Evolutionary conservation across 2,329 filamentous ascomycete genomes (phyloP), one percentile per base, ranked within the genome.

Genomic region (Emydomyces testavorans): DNA sequence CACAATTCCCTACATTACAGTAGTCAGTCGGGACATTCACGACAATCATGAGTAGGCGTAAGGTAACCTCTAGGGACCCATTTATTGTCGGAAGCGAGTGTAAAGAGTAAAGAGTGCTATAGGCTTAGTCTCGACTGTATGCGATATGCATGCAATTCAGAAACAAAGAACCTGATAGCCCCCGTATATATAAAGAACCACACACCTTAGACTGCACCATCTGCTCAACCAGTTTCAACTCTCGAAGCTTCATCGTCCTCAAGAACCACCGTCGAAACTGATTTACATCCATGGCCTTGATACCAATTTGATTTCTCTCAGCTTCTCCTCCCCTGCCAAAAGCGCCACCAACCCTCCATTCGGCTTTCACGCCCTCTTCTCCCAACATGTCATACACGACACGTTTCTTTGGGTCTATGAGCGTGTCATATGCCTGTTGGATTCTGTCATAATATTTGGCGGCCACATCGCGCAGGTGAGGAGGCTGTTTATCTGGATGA

Each of bases 401-500:
- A 36, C 68, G 59, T 52, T 70, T 71, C 49, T 62, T 54, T 8
- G 63, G 60, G 49, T 71, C 66, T 18, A 65, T 58, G 5, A 71
- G 60, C 4, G 64, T 64, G 48, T 67, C 64, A 48, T 70, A 70
- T 15, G 68, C 68, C n/a, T 61, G 59, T 16, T 60, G 60, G 47
- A 71, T 65, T 28, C 55, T 59, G 35, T 54, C 58, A 49, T 68
- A 70, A n/a, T 69, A 62, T 7, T 50, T 54, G 50, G 61, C 53
- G 6, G 68, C 67, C 0, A 61, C 59, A 15, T 65, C 60, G 32
- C 59, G 63, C 28, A 65, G 54, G 34, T 67, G 58, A 31, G 58
- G 42, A 3, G 67, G 67, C 46, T 71, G 68, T 52, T 70, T 70
- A 53, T 71, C 68, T 15, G 68, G 68, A 43, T 71, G 68, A 48